These are phyloP conservation scores for Margaritispora aquatica DNA, from an alignment of 495 filamentous ascomycete species.

Conservation along the genomic window DNA sequence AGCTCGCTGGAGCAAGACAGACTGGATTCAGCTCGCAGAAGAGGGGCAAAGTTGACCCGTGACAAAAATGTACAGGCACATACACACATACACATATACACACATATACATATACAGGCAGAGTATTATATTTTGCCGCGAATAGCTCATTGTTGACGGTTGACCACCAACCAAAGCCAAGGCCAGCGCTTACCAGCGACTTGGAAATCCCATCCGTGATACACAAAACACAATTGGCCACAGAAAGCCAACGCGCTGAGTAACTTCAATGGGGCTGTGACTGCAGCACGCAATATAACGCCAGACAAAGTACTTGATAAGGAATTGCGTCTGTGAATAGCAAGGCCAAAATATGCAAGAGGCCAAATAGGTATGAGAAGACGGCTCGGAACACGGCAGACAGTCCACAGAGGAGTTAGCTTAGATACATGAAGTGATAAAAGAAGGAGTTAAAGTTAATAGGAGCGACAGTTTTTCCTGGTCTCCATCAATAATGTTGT, in stretches of 20 bases:
- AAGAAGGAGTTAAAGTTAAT: too few species aligned
- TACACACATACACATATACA: too few species aligned
- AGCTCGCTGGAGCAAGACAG: neutral
- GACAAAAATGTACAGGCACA: neutral
- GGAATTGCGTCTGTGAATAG: neutral
- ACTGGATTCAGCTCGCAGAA: neutral
- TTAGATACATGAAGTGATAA: neutral
- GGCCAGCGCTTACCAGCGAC: neutral
- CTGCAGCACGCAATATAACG: neutral
- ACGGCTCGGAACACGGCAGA: neutral
- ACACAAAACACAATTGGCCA: neutral
- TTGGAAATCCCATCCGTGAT: neutral
- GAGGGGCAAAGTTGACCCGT: neutral
- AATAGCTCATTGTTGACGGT: neutral
- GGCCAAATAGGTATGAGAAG: neutral
- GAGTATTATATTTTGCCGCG: neutral
- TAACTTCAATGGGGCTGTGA: neutral
- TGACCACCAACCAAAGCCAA: neutral
- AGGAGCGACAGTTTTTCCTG: too few species aligned
- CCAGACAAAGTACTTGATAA: neutral
- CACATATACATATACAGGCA: too few species aligned
- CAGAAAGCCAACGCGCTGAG: neutral
- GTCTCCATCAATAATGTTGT: too few species aligned
- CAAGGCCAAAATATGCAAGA: neutral
- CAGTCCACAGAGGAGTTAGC: too few species aligned